A percentile compares a stretch with the other conserved stretches of the same genome.
Evolutionary conservation across 306 rosid species (phyloP).

Genomic region (Geum urbanum): DNA sequence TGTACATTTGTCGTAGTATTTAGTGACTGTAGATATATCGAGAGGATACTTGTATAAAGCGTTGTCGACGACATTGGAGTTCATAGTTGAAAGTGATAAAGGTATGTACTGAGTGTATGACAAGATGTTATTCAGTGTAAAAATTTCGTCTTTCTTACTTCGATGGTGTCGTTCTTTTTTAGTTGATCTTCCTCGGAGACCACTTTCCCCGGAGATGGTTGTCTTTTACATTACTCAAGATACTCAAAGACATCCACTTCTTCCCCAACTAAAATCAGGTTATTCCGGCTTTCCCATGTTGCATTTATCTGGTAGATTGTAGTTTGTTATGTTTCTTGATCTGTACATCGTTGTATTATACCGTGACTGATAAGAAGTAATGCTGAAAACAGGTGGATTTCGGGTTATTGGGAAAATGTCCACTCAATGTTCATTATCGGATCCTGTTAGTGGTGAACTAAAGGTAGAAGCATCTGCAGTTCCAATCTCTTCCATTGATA

Average conservation of each 20-base stretch:
- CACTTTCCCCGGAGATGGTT: constrained; percentile 74
- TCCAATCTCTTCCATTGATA: constrained; percentile 73
- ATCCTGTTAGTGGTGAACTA: constrained; percentile 73
- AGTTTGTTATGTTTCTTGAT: constrained; percentile 3
- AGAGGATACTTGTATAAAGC: constrained; percentile 86
- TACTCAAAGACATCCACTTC: constrained; percentile 91
- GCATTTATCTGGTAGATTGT: constrained; percentile 16
- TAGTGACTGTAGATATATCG: constrained; percentile 65
- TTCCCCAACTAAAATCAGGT: constrained; percentile 87
- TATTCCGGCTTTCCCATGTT: not conserved
- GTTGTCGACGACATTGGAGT: constrained; percentile 73
- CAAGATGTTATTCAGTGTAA: not conserved
- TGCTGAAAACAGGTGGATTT: constrained; percentile 69
- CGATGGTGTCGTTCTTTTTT: constrained; percentile 21
- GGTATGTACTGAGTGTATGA: constrained; percentile 30
- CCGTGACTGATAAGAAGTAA: constrained; percentile 24
- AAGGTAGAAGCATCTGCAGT: constrained; percentile 80
- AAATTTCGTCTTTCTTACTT: not conserved
- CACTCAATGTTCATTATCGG: constrained; percentile 68
- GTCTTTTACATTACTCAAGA: constrained; percentile 90
- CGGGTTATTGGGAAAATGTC: constrained; percentile 78
- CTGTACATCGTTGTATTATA: constrained; percentile 13
- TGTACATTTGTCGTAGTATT: constrained; percentile 58
- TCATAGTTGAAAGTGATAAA: constrained; percentile 78
- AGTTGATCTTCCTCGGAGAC: constrained; percentile 68